phyloP scores from a whole-genome alignment of 2,329 filamentous ascomycete genomes.

The Ophiostoma tasmaniense region DNA sequence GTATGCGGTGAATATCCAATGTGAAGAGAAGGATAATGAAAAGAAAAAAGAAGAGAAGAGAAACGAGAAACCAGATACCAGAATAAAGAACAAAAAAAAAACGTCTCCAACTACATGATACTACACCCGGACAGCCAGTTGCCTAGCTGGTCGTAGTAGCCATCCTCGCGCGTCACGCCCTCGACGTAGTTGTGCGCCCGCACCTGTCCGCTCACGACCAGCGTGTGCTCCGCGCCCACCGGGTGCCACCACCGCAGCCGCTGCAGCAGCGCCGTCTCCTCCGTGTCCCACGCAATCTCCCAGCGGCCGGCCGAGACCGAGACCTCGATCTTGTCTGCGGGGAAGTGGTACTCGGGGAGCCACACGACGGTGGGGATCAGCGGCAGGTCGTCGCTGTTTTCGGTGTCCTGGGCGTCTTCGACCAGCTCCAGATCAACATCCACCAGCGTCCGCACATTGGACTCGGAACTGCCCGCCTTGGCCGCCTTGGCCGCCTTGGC shows the following conservation, averaged over 20 bases:
- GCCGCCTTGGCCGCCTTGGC: background rate
- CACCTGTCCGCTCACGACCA: slow-evolving; percentile 67
- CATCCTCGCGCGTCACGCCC: slow-evolving; percentile 50
- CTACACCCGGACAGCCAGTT: slow-evolving; percentile 41
- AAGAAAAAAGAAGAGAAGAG: background rate
- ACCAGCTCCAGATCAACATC: slow-evolving; percentile 8
- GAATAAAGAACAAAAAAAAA: background rate
- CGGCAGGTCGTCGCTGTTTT: slow-evolving; percentile 8
- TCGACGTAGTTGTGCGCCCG: slow-evolving; percentile 50
- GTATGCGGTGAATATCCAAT: background rate
- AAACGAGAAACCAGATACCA: background rate
- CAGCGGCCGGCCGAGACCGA: slow-evolving; percentile 80
- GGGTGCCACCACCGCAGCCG: slow-evolving; percentile 87
- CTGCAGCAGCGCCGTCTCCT: slow-evolving; percentile 62
- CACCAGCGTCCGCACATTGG: slow-evolving; percentile 2
- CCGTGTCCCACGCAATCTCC: slow-evolving; percentile 69
- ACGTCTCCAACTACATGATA: slow-evolving; percentile 28
- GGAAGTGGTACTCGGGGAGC: slow-evolving; percentile 88
- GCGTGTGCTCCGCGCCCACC: slow-evolving; percentile 68
- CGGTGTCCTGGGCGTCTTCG: background rate
- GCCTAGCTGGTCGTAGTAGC: slow-evolving; percentile 66
- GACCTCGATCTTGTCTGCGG: slow-evolving; percentile 61
- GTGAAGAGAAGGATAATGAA: background rate
- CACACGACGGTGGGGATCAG: slow-evolving; percentile 65
- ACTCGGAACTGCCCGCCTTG: background rate